A percentile compares a stretch with the other conserved stretches of the same genome.
Evolutionary conservation across 257 asterid genomes (phyloP).

Genomic region (Plectranthus barbatus): DNA sequence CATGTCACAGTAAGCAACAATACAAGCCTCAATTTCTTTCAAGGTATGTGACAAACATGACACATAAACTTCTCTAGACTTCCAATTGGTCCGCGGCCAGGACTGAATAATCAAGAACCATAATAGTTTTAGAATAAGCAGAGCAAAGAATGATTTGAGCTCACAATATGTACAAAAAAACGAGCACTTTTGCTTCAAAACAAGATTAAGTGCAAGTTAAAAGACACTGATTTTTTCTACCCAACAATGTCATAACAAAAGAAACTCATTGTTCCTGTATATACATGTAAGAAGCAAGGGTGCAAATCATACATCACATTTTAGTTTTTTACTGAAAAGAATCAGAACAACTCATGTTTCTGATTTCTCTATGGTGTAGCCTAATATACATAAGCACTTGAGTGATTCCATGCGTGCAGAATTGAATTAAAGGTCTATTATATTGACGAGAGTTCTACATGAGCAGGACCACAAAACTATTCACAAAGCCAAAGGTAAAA

Average conservation of each 20-base stretch:
- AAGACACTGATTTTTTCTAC: neutral
- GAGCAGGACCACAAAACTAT: neutral
- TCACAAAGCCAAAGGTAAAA: neutral
- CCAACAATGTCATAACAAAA: neutral
- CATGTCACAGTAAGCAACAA: neutral
- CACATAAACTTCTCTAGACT: neutral
- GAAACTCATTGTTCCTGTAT: neutral
- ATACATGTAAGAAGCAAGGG: neutral
- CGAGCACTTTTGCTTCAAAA: neutral
- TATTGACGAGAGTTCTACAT: neutral
- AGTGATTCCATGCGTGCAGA: neutral
- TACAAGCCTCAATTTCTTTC: constrained; percentile 1
- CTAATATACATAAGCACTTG: neutral
- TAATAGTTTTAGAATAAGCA: constrained; percentile 6
- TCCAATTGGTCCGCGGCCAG: neutral
- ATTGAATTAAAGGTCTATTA: neutral
- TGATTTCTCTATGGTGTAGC: neutral
- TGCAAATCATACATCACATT: neutral
- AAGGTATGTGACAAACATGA: neutral
- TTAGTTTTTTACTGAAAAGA: neutral
- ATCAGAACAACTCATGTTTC: neutral
- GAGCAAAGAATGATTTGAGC: neutral
- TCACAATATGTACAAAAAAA: neutral
- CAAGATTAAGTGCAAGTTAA: neutral
- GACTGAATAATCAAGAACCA: neutral